phyloP scores from a whole-genome alignment of 2,329 filamentous ascomycete genomes.

The Saccharata proteae region DNA sequence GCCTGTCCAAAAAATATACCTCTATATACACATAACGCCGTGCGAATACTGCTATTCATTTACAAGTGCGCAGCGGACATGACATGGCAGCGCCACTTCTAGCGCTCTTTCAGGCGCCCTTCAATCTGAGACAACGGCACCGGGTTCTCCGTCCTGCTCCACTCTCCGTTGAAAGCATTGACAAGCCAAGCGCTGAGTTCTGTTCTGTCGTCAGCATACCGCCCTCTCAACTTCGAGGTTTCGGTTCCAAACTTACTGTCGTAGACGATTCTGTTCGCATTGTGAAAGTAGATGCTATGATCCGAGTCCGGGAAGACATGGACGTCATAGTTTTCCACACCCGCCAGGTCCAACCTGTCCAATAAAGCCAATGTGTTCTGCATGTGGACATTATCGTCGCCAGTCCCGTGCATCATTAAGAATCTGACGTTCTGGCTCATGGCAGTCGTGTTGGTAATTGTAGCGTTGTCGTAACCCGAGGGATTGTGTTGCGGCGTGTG shows the following conservation, averaged over 20 bases:
- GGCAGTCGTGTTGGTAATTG: slow-evolving; percentile 61
- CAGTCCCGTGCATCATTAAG: slow-evolving; percentile 89
- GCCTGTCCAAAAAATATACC: too few relatives aligned
- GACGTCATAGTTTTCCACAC: slow-evolving; percentile 87
- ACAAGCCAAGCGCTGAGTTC: slow-evolving; percentile 82
- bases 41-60: too few relatives aligned
- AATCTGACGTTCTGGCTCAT: slow-evolving; percentile 72
- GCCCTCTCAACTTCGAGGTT: background rate
- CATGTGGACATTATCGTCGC: slow-evolving; percentile 95
- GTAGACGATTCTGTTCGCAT: slow-evolving; percentile 82
- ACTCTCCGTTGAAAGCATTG: slow-evolving; percentile 96
- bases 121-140: slow-evolving; percentile 24
- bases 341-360: slow-evolving; percentile 70
- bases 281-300: slow-evolving; percentile 90
- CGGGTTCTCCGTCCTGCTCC: slow-evolving; percentile 51
- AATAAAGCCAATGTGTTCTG: slow-evolving; percentile 85
- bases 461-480: slow-evolving; percentile 62
- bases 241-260: slow-evolving; percentile 71
- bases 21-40: too few relatives aligned
- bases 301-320: slow-evolving; percentile 95
- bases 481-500: slow-evolving; percentile 76
- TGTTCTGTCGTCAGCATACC: slow-evolving; percentile 20
- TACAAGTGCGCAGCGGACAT: too few relatives aligned
- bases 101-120: too few relatives aligned
- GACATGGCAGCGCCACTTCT: too few relatives aligned